Evolutionary conservation across 257 asterid genomes (phyloP).

Genomic region (Solanum gandarillasii): DNA sequence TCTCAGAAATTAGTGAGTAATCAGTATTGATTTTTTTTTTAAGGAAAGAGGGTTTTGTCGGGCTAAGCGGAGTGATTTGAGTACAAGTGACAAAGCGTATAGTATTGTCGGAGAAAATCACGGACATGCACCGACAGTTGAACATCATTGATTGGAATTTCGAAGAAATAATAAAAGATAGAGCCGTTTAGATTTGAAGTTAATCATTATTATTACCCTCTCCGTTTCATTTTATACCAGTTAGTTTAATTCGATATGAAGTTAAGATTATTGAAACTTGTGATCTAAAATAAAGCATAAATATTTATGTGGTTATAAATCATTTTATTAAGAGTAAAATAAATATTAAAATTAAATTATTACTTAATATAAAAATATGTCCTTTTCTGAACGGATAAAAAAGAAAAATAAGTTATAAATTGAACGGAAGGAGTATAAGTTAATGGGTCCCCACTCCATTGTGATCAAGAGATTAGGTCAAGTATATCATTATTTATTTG

Average conservation of each 20-base stretch:
- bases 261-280: too few species aligned
- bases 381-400: rapidly evolving
- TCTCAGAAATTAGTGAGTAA: neutral
- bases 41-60: neutral
- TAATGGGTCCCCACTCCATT: neutral
- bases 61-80: neutral
- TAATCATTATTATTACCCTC: neutral
- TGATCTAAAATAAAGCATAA: too few species aligned
- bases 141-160: neutral
- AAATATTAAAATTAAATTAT: too few species aligned
- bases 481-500: neutral
- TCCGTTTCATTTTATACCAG: too few species aligned
- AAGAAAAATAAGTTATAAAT: neutral
- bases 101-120: neutral
- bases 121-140: neutral
- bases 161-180: neutral
- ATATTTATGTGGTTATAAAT: too few species aligned
- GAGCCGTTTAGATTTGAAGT: neutral
- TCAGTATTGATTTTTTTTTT: neutral
- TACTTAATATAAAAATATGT: too few species aligned
- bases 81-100: neutral
- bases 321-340: too few species aligned
- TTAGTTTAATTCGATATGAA: too few species aligned
- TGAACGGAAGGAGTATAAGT: too few species aligned
- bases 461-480: neutral